Conservation (phyloP, 306 rosid species). For the Carpinus viminea region DNA sequence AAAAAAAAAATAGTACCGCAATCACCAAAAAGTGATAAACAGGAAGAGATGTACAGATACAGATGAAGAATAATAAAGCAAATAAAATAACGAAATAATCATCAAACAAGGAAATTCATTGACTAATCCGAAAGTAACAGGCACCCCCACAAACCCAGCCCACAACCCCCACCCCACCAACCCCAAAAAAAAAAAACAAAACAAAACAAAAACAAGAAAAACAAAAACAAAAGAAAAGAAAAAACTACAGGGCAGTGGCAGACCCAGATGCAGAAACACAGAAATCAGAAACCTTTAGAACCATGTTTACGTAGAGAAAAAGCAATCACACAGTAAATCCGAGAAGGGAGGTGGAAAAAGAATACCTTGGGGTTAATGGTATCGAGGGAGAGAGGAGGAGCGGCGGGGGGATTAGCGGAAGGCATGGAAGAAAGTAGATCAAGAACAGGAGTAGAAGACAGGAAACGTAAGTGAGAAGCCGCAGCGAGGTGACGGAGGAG, state of each 20-base stretch:
- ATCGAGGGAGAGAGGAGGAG: constrained; percentile 44
- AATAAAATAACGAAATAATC: neutral
- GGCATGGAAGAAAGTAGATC: constrained; percentile 35
- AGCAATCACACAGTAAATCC: constrained; percentile 20
- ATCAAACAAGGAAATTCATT: neutral
- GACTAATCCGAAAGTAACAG: neutral
- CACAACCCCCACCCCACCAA: too few species aligned
- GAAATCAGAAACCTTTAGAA: neutral
- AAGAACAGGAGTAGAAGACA: constrained; percentile 33
- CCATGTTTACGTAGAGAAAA: constrained; percentile 2
- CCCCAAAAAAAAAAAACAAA: too few species aligned
- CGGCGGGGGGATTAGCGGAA: constrained; percentile 31
- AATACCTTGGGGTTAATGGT: constrained; percentile 79
- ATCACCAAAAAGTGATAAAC: neutral
- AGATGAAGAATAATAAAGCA: neutral
- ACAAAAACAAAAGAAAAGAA: fast-evolving
- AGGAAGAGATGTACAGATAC: neutral
- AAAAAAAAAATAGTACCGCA: neutral
- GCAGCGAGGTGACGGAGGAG: constrained; percentile 27
- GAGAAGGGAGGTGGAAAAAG: neutral
- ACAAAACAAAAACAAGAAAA: too few species aligned
- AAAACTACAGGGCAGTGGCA: neutral
- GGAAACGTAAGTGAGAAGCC: constrained; percentile 39
- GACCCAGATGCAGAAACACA: constrained; percentile 14
- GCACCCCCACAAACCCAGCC: too few species aligned